phyloP scores from a whole-genome alignment of 176 grass and related monocot genomes.

The Oryza longistaminata region DNA sequence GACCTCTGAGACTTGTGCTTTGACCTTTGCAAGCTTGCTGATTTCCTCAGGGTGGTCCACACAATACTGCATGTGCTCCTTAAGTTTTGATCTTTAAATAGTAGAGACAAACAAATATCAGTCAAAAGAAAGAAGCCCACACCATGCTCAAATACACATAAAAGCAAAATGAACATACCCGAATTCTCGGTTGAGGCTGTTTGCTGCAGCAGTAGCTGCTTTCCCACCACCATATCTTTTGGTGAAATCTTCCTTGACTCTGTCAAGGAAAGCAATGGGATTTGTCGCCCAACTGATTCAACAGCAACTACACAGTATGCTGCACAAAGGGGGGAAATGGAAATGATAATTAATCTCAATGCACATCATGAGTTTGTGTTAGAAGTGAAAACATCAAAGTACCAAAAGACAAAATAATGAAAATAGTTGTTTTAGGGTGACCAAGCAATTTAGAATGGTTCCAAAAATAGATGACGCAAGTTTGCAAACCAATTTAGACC shows the following conservation, averaged over 20 bases:
- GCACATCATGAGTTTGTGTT: neutral
- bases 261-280: constrained; percentile 86
- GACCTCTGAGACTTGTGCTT: constrained; percentile 93
- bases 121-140: neutral
- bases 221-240: constrained; percentile 91
- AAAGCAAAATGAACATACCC: constrained; percentile 44
- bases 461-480: neutral
- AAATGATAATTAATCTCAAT: neutral
- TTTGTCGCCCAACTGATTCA: constrained; percentile 88
- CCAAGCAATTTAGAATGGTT: neutral
- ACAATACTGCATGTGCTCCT: constrained; percentile 97
- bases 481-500: neutral
- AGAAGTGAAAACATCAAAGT: neutral
- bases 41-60: constrained; percentile 89
- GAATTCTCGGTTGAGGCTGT: constrained; percentile 77
- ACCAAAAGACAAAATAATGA: neutral
- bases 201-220: constrained; percentile 78
- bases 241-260: constrained; percentile 87
- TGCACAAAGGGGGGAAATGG: constrained; percentile 27
- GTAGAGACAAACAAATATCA: constrained; percentile 20
- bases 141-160: neutral
- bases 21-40: constrained; percentile 88
- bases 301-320: constrained; percentile 93
- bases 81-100: constrained; percentile 74
- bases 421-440: neutral